Evolutionary conservation across 345 rosid genomes (phyloP).

Genomic region (Aurinia saxatilis): DNA sequence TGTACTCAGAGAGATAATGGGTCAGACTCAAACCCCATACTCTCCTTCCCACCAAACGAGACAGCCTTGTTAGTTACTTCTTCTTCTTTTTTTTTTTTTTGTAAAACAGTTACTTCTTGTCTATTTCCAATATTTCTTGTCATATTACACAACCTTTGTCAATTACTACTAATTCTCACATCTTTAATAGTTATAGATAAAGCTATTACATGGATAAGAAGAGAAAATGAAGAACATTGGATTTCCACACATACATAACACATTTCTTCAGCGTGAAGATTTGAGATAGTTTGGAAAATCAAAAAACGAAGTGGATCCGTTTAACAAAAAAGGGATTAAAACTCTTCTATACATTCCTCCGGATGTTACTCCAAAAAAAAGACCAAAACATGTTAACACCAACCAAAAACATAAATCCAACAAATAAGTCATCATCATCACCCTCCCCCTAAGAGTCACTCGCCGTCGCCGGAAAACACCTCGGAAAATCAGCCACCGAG

Average conservation of each 20-base stretch:
- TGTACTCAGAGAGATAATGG: neutral
- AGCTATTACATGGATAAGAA: neutral
- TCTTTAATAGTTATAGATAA: too few species aligned
- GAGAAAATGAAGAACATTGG: neutral
- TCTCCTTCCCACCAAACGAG: neutral
- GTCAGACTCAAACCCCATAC: slow-evolving; percentile 1
- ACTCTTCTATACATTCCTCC: slow-evolving; percentile 21
- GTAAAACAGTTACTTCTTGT: too few species aligned
- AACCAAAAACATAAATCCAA: neutral
- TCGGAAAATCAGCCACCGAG: slow-evolving; percentile 56
- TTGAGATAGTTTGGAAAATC: neutral
- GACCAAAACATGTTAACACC: neutral
- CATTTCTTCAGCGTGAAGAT: neutral
- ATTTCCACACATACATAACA: neutral
- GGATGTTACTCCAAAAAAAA: slow-evolving; percentile 1
- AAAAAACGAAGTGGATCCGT: neutral
- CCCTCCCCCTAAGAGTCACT: slow-evolving; percentile 12
- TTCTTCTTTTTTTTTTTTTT: too few species aligned
- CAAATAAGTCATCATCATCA: neutral
- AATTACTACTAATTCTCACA: too few species aligned
- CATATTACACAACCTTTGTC: neutral
- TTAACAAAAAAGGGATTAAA: neutral
- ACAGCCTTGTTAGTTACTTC: neutral
- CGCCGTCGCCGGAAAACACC: slow-evolving; percentile 29
- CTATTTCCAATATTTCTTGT: too few species aligned